Evolutionary conservation across 2,329 filamentous ascomycete genomes (phyloP).

Genomic region (Cercospora citrullina): DNA sequence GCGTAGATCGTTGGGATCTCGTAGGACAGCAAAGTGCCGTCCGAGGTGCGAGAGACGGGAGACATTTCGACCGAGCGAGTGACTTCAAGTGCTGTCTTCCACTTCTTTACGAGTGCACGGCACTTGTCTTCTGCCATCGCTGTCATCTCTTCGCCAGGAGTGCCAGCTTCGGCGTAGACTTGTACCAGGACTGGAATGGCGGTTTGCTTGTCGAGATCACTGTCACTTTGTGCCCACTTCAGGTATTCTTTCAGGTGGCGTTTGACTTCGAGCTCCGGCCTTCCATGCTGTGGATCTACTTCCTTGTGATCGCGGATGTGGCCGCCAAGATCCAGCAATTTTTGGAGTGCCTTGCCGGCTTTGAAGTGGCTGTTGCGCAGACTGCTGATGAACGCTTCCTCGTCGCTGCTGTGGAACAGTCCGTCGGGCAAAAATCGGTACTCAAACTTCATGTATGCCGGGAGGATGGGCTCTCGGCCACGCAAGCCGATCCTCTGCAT

Average conservation of each 20-base stretch:
- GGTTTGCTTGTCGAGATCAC: conserved; percentile 39
- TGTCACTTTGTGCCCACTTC: conserved; percentile 56
- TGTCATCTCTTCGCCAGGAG: conserved; percentile 45
- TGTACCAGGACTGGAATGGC: conserved; percentile 49
- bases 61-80: conserved; percentile 33
- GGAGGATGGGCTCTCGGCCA: conserved; percentile 58
- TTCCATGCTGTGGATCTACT: conserved; percentile 34
- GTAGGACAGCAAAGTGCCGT: conserved; percentile 25
- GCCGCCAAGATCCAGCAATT: conserved; percentile 53
- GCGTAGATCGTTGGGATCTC: conserved; percentile 55
- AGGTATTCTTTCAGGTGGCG: conserved; percentile 48
- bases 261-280: conserved; percentile 20
- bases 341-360: conserved; percentile 53
- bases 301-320: conserved; percentile 53
- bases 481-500: conserved; percentile 56
- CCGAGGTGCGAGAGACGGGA: conserved; percentile 19
- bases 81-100: conserved; percentile 43
- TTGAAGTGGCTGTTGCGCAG: conserved; percentile 47
- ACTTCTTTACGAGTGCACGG: conserved; percentile 48
- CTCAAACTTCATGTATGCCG: conserved; percentile 54
- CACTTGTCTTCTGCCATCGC: conserved; percentile 45
- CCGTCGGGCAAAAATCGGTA: conserved; percentile 55
- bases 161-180: conserved; percentile 43
- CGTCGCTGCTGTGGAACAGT: conserved; percentile 50
- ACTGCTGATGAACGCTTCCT: conserved; percentile 50